Conservation (phyloP, 768 basidiomycete genomes). For the Cytidiella melzeri region DNA sequence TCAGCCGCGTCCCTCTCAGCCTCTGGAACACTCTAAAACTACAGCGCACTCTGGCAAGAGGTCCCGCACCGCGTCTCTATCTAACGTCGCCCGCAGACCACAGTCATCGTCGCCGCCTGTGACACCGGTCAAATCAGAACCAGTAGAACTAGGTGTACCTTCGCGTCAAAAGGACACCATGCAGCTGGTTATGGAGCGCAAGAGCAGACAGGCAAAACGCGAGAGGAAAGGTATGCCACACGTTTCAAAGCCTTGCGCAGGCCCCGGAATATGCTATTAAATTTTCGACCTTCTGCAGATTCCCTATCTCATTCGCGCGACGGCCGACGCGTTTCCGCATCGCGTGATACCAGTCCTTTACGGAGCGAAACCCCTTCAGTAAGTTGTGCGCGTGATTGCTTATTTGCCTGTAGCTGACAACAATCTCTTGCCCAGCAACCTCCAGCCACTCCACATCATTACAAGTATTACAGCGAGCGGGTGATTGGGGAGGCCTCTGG, state of each 20-base stretch:
- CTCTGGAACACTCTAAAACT: constrained; percentile 20
- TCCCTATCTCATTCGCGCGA: constrained; percentile 20
- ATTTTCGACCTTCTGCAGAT: constrained; percentile 10
- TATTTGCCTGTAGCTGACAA: not conserved
- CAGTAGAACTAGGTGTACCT: constrained; percentile 41
- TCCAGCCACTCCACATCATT: constrained; percentile 24
- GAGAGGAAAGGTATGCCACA: constrained; percentile 42
- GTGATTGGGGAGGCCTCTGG: constrained; percentile 21
- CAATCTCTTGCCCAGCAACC: constrained; percentile 7
- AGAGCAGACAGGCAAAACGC: constrained; percentile 49
- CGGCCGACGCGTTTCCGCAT: constrained; percentile 14
- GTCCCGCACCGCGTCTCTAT: constrained; percentile 38
- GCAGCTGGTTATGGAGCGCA: constrained; percentile 72
- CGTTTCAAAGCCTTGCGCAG: no score
- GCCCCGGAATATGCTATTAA: constrained; percentile 12
- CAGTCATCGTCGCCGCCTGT: constrained; percentile 37
- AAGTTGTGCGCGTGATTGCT: constrained; percentile 45
- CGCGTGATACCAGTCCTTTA: constrained; percentile 9
- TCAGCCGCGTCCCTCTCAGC: constrained; percentile 46
- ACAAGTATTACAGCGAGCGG: constrained; percentile 23
- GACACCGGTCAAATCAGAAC: constrained; percentile 62
- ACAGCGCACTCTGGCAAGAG: constrained; percentile 21
- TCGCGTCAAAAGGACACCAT: constrained; percentile 64
- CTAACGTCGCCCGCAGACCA: constrained; percentile 30
- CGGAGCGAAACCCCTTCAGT: constrained; percentile 13